Evolutionary conservation across 108 stramenopile species (phyloP).

Genomic region (Cyclotella distinguenda): DNA sequence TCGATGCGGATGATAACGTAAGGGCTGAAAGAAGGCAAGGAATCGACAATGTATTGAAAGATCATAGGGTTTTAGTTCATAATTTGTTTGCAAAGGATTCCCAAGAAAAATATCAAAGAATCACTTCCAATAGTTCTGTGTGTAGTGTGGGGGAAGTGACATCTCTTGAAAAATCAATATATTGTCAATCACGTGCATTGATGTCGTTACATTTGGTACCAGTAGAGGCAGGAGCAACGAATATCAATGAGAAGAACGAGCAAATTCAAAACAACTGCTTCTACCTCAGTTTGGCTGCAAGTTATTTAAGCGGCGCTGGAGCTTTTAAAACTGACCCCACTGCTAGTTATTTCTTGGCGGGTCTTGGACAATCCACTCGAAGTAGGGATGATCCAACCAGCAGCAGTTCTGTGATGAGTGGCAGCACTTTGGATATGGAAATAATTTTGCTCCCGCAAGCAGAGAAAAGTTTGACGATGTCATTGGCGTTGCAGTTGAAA

Average conservation of each 20-base stretch:
- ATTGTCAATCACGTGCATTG: constrained; percentile 29
- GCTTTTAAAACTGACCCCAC: constrained; percentile 35
- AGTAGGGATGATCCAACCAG: not conserved
- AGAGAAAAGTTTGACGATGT: constrained; percentile 22
- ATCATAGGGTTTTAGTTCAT: constrained; percentile 30
- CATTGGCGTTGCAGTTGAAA: constrained; percentile 45
- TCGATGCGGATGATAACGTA: constrained; percentile 8
- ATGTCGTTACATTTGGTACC: constrained; percentile 37
- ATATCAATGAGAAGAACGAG: constrained; percentile 42
- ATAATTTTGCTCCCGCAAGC: constrained; percentile 11
- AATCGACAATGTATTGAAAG: constrained; percentile 33
- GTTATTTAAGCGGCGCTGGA: constrained; percentile 38
- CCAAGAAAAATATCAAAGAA: not conserved
- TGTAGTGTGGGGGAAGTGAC: constrained; percentile 26
- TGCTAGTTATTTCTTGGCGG: constrained; percentile 1
- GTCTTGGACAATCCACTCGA: not conserved
- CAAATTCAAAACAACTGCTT: constrained; percentile 47
- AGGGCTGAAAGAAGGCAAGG: constrained; percentile 8
- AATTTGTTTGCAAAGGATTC: constrained; percentile 39
- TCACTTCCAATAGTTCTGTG: constrained; percentile 26
- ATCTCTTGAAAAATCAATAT: constrained; percentile 21
- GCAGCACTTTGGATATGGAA: constrained; percentile 14
- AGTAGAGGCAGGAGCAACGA: constrained; percentile 40
- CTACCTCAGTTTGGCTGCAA: constrained; percentile 47
- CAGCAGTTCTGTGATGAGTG: constrained; percentile 4